Evolutionary conservation across 2,329 filamentous ascomycete genomes (phyloP).

Genomic region (Penicillium sp.): DNA sequence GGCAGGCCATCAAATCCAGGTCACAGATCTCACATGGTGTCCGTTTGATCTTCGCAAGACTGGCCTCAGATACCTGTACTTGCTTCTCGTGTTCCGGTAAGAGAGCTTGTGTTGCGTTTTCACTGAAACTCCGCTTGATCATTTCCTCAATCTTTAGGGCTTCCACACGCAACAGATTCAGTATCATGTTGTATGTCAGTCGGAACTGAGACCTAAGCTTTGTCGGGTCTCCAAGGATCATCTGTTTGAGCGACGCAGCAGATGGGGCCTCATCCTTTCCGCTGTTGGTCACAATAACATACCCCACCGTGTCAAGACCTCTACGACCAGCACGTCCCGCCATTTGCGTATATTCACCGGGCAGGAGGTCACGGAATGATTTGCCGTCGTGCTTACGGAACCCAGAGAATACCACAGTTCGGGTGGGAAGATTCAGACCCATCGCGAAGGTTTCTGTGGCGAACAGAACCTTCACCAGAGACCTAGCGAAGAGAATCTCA

Average conservation of each 20-base stretch:
- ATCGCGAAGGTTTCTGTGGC: conserved; percentile 98
- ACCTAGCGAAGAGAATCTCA: conserved; percentile 92
- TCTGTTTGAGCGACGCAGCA: conserved; percentile 76
- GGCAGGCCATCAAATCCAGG: conserved; percentile 73
- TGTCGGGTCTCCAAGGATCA: conserved; percentile 94
- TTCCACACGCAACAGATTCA: conserved; percentile 91
- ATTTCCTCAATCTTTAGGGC: conserved; percentile 98
- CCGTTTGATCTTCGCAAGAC: conserved; percentile 84
- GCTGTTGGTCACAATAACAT: conserved; percentile 84
- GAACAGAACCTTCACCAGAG: conserved; percentile 93
- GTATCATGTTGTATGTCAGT: conserved; percentile 98
- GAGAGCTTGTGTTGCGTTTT: conserved; percentile 92
- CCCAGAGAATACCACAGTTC: conserved; percentile 96
- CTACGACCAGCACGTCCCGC: conserved; percentile 89
- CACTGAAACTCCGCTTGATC: conserved; percentile 99
- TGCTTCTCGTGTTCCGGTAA: conserved; percentile 94
- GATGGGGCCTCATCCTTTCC: conserved; percentile 86
- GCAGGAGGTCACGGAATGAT: conserved; percentile 82
- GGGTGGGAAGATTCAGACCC: conserved; percentile 91
- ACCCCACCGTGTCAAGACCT: conserved; percentile 88
- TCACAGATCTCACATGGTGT: conserved; percentile 83
- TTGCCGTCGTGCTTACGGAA: conserved; percentile 96
- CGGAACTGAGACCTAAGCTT: conserved; percentile 95
- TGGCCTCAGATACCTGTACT: conserved; percentile 86
- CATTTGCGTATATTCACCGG: conserved; percentile 99